These are phyloP conservation scores for Hydnomerulius pinastri DNA, from an alignment of 768 basidiomycete species.

Conservation along the genomic window DNA sequence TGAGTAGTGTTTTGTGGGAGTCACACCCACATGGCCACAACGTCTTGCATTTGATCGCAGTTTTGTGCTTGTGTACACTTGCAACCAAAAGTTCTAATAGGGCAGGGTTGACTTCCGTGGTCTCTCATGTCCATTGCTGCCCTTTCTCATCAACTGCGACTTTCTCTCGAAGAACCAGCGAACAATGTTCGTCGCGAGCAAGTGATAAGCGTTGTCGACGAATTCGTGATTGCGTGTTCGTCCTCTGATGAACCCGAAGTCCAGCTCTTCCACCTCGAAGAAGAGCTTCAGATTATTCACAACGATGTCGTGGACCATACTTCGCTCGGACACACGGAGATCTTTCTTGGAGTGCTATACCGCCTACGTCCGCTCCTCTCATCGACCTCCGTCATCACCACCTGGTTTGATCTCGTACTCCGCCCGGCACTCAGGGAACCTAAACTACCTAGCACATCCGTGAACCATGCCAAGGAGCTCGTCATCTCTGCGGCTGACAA, in stretches of 20 bases:
- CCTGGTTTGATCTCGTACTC: constrained; percentile 81
- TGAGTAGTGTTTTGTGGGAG: background rate
- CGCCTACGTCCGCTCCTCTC: constrained; percentile 64
- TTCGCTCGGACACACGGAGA: constrained; percentile 59
- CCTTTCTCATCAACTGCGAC: constrained; percentile 54
- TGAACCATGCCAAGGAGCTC: constrained; percentile 71
- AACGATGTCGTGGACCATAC: constrained; percentile 65
- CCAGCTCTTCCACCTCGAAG: constrained; percentile 55
- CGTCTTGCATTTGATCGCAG: too few relatives aligned
- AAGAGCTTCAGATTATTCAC: constrained; percentile 66
- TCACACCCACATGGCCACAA: too few relatives aligned
- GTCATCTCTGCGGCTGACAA: constrained; percentile 60
- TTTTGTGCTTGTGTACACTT: too few relatives aligned
- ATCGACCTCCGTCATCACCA: constrained; percentile 65
- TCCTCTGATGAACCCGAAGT: constrained; percentile 47
- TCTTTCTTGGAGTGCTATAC: constrained; percentile 66
- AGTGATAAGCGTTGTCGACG: constrained; percentile 51
- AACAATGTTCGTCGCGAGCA: constrained; percentile 54
- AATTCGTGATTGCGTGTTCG: constrained; percentile 53
- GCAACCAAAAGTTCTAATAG: too few relatives aligned
- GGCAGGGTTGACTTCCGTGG: background rate
- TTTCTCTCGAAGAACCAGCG: constrained; percentile 53
- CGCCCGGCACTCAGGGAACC: constrained; percentile 79
- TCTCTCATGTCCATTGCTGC: constrained; percentile 38
- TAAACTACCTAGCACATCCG: constrained; percentile 56